These are phyloP conservation scores for Trametes cingulata DNA, from an alignment of 768 basidiomycete species.

Conservation along the genomic window DNA sequence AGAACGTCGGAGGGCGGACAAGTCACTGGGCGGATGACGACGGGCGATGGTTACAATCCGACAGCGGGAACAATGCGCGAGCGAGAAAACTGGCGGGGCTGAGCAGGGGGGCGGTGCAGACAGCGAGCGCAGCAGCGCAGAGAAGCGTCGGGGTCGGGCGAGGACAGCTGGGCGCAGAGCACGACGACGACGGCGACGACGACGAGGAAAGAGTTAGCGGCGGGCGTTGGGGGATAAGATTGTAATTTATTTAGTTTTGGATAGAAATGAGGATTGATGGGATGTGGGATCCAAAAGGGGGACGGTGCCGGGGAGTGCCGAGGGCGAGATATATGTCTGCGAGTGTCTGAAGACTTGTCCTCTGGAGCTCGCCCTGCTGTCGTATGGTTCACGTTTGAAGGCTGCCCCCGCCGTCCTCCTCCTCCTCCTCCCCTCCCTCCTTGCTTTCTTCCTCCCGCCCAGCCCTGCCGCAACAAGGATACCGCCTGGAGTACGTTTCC, in stretches of 20 bases:
- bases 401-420: constrained; percentile 17
- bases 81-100: too few species aligned
- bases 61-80: too few species aligned
- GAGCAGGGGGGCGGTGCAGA: neutral
- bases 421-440: constrained; percentile 29
- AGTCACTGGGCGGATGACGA: neutral
- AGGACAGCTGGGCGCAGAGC: neutral
- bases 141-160: neutral
- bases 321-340: constrained; percentile 14
- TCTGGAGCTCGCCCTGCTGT: neutral
- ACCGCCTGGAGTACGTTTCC: constrained; percentile 47
- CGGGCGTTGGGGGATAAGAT: neutral
- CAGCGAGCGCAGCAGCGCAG: neutral
- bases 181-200: too few species aligned
- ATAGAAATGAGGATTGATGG: too few species aligned
- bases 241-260: neutral
- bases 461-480: constrained; percentile 54
- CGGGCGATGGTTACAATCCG: neutral
- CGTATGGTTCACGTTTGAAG: constrained; percentile 26
- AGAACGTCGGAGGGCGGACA: constrained; percentile 5
- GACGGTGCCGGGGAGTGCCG: constrained; percentile 15
- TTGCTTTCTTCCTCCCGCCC: constrained; percentile 39
- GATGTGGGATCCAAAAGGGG: neutral
- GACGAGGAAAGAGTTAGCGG: too few species aligned
- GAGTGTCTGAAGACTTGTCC: neutral